Percentiles rank a stretch among this genome's conserved stretches.
These are phyloP conservation scores for Exophiala dermatitidis DNA, from an alignment of 2,329 filamentous ascomycete species.

Conservation along the genomic window DNA sequence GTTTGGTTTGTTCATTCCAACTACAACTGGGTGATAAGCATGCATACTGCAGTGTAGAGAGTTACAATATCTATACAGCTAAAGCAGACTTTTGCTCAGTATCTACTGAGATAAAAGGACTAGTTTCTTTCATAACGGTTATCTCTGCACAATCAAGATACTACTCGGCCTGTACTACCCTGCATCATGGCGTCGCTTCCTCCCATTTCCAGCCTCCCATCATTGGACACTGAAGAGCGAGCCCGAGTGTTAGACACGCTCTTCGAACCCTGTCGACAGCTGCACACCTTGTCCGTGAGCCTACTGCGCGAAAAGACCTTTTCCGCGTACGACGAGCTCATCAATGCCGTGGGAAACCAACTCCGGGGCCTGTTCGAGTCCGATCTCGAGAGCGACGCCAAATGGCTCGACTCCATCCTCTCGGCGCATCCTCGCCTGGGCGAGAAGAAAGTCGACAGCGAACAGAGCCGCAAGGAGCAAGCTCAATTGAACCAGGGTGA, in stretches of 20 bases:
- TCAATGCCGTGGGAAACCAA: conserved; percentile 57
- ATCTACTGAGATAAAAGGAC: no score
- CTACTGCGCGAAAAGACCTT: conserved; percentile 56
- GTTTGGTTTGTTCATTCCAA: background rate
- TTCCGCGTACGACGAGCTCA: conserved; percentile 60
- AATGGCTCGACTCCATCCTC: conserved; percentile 63
- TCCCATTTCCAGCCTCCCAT: conserved; percentile 15
- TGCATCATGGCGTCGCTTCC: conserved; percentile 44
- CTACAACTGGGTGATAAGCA: background rate
- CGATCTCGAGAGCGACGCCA: conserved; percentile 44
- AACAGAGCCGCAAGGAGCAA: conserved; percentile 74
- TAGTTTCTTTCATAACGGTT: no score
- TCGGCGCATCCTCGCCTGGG: conserved; percentile 78
- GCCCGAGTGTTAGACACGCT: conserved; percentile 23
- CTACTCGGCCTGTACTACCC: background rate
- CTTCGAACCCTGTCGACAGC: conserved; percentile 62
- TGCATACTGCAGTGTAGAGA: background rate
- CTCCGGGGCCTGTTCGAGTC: conserved; percentile 55
- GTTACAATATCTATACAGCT: no score
- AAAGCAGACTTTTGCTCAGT: no score
- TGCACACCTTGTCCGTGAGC: conserved; percentile 66
- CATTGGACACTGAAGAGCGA: conserved; percentile 16
- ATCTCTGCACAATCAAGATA: no score
- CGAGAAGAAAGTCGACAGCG: conserved; percentile 72
- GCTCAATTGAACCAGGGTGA: conserved; percentile 57